These are phyloP conservation scores for Acanthamoeba castellanii DNA, from an alignment of 208 protist species.

Conservation along the genomic window DNA sequence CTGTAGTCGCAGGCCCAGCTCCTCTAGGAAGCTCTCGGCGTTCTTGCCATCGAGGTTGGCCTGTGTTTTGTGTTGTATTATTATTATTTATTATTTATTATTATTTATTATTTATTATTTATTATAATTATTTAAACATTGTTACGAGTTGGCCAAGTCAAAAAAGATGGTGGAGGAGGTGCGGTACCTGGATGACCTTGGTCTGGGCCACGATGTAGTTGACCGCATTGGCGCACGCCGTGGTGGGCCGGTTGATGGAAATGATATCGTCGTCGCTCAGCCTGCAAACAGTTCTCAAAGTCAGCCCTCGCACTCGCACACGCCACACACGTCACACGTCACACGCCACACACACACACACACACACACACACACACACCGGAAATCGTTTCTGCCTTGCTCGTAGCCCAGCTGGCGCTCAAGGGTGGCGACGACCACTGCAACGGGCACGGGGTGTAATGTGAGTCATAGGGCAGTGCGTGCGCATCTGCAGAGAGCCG, in stretches of 20 bases:
- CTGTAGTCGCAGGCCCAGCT: background rate
- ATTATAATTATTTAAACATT: no score
- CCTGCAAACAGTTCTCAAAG: no score
- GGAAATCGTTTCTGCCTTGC: constrained; percentile 19
- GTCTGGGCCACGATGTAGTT: constrained; percentile 19
- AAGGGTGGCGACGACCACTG: background rate
- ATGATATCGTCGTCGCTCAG: constrained; percentile 54
- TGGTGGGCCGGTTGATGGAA: constrained; percentile 51
- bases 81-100: no score
- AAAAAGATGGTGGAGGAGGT: no score
- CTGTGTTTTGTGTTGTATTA: background rate
- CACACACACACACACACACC: background rate
- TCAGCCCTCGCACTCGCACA: no score
- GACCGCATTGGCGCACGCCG: constrained; percentile 44
- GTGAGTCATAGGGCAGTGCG: no score
- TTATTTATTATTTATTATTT: no score
- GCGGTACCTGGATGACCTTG: background rate
- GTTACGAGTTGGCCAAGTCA: no score
- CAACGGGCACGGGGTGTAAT: no score
- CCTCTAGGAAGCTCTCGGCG: constrained; percentile 19
- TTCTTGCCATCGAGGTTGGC: constrained; percentile 57
- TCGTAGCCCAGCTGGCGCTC: background rate
- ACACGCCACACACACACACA: no score
- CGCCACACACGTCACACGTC: no score
- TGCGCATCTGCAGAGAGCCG: no score